Conservation (phyloP, 768 basidiomycete species). For the Boletus barrowsii region DNA sequence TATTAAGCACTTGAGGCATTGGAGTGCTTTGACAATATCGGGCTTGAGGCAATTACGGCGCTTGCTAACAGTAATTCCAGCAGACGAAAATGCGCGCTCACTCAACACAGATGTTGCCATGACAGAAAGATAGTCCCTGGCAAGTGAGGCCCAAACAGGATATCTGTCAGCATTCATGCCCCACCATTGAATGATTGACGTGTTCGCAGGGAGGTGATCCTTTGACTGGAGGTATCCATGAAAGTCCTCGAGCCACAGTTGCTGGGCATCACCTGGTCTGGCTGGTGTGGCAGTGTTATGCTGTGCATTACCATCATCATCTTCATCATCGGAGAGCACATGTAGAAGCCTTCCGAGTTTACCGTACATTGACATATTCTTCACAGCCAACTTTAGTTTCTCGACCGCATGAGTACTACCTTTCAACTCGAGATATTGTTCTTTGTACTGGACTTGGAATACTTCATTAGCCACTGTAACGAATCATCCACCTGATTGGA, state of each 20-base stretch:
- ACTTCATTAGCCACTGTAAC: no score
- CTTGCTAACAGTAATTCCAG: background rate
- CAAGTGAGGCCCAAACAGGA: background rate
- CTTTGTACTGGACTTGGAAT: no score
- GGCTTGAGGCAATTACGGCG: background rate
- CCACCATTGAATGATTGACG: background rate
- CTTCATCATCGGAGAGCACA: background rate
- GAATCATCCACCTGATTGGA: no score
- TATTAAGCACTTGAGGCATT: no score
- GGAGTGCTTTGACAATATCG: no score
- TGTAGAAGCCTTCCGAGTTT: background rate
- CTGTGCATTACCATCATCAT: background rate
- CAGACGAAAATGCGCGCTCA: background rate
- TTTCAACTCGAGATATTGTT: no score
- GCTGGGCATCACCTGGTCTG: no score
- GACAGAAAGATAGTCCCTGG: background rate
- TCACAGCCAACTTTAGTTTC: no score
- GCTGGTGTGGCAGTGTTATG: no score
- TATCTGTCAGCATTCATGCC: background rate
- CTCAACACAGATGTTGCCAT: background rate
- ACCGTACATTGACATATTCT: background rate
- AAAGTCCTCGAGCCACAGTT: background rate
- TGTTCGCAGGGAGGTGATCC: background rate
- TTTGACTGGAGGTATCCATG: background rate
- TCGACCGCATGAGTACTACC: no score